Base-by-base conservation (phyloP, 805 yeast genomes). In the Candida pseudofarinosa region DNA sequence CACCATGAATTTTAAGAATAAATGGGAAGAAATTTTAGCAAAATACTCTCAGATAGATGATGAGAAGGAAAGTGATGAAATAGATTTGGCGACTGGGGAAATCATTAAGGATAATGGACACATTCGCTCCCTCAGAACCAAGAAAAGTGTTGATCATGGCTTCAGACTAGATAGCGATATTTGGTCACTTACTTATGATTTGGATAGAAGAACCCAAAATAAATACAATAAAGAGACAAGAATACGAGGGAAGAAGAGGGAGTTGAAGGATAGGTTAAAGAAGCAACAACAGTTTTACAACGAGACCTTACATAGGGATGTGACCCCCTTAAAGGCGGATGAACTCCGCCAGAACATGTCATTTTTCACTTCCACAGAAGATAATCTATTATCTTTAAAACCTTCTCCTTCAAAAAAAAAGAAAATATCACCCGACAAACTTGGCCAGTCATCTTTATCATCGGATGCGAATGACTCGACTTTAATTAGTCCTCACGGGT, bases 51-150 rank as follows among this genome's bases (percentile, higher is more conserved):
- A 47, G 3, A 71, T 77, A 38, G 71, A 71, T 39, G 74, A 74
- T 28, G 65, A 67, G 3, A 67, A 67, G 14, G 81, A 80, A 41
- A 83, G 85, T 32, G 89, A 82, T 55, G 69, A 80, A 18, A 62
- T 82, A n/a, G 89, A 86, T 55, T 53, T 86, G 17, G 54, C 57
- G 7, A 79, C 88, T 0, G 90, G 91, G 0, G 69, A 74, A 43
- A 74, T 86, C 1, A 58, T 81, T 1, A 75, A 67, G 26, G 89
- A 86, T 52, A 73, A 77, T 40, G 95, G 95, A 2, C 95, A 86
- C 59, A 51, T 86, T 17, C 61, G 75, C 43, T 74, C 81, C 2
- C 52, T 83, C 43, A 48, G 44, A 3, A 35, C 41, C 4, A 40
- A 32, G 5, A 38, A 36, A 15, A 40, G 38, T 8, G 35, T n/a